Base-by-base conservation (phyloP, 2,329 filamentous ascomycete genomes). In the Alternaria brassicicola region DNA sequence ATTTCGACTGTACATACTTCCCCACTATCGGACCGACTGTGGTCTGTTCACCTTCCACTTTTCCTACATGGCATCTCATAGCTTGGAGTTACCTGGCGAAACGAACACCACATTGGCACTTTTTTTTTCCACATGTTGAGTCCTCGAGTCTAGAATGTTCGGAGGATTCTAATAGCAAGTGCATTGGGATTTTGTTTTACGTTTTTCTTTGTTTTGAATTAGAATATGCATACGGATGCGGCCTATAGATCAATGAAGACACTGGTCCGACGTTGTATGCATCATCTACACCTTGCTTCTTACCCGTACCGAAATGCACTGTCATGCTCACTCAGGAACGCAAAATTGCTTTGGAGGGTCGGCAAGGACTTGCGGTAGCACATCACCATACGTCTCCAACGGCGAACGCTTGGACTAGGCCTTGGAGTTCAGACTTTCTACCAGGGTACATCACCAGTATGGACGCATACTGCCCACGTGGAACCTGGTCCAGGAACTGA, bases 1-100 rank as follows among this genome's bases (percentile, higher is more conserved):
- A 38, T 30, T 50, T 59, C 52, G n/a, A 52, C 30, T 59, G 55
- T 61, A 61, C 23, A 58, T 58, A 58, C 35, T 46, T 51, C 57
- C n/a, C 55, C 50, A 52, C 54, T 50, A 31, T 57, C 54, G 58
- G 58, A 31, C 49, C 51, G 55, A 57, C 35, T 54, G 19, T 33
- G 17, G 12, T 23, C 39, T 52, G 43, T 19, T 38, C 38, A 38
- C 48, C 39, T 31, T 28, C 23, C n/a, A 30, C 47, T 28, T 42
- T 51, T 54, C 38, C 38, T 35, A 49, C 47, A 41, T 42, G 4
- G 30, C 31, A 17, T 57, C 21, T 59, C 57, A 55, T 55, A 36
- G 52, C 52, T 59, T 36, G 57, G 57, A 59, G 57, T 59, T 59
- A 35, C 17, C 52, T 35, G 52, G 57, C 52, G 39, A 55, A 47